Evolutionary conservation across 164 flowering plant species (phyloP), one percentile per base, ranked within the genome.

Genomic region (Amborella trichopoda): DNA sequence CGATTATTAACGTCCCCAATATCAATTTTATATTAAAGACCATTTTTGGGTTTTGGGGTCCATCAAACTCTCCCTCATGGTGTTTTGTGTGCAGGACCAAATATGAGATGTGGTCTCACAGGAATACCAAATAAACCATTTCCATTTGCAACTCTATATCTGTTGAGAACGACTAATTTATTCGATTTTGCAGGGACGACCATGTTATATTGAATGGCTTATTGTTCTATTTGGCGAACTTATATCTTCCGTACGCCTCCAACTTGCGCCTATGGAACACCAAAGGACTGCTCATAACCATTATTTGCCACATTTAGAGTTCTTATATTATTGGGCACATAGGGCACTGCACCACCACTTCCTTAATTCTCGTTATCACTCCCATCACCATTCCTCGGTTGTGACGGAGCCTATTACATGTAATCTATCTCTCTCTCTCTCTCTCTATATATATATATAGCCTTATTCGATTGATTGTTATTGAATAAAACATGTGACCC

Each of bases 311-410:
- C 21, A 20, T 23, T 11, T 74, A 0, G 79, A 74, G 63, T 66
- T 68, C 46, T 28, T 74, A 1, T 74, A 74, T 61, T 71, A 71
- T 28, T 74, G 79, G 79, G 26, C 60, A 13, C 79, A 74, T 34
- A 52, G 79, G 37, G 76, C 76, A 0, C 41, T 74, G 25, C 80
- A 74, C 50, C 80, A 74, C 49, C 76, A 71, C 44, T 71, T 30
- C 48, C 68, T 74, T 23, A 71, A 71, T 64, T 52, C 66, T 14
- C 71, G 70, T 38, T 74, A 68, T 48, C 79, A 74, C 30, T 71
- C 79, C 5, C 76, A 71, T 58, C 79, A 74, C 41, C 79, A 74
- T 47, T 55, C 74, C 43, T 70, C 79, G 14, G 60, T 71, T 25
- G 74, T 58, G 45, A 75, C 76, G 9, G 74, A 75, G 49, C 80